Evolutionary conservation across 345 rosid genomes (phyloP), one percentile per base, ranked within the genome.

Genomic region (Gossypium mustelinum): DNA sequence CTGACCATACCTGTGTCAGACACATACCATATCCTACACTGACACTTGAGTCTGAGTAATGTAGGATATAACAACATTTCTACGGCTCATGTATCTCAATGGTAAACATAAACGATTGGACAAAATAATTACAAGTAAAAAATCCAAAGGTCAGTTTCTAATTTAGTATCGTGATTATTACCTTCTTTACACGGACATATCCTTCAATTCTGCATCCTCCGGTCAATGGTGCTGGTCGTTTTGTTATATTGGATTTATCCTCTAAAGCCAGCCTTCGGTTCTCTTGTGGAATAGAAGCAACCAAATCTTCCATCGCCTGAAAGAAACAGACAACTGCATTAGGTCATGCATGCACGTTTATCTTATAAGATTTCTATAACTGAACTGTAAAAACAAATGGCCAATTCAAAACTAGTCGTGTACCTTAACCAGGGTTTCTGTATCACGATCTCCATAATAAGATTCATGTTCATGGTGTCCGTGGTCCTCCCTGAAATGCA

Each of bases 161-260:
- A 59, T 57, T 6, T 3, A 76, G 66, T 39, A n/a, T 67, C 7
- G 4, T 24, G 14, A 24, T 61, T 80, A 52, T 52, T 13, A 90
- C 99, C 97, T 96, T 96, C 84, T 96, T 96, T 55, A 95, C 97
- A 59, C 97, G 92, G 61, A 95, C 92, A 84, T 90, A 86, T 73
- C 99, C 99, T 86, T 95, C 99, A 72, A 95, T 86, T 88, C 94
- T 89, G 58, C 99, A 95, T 76, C 99, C 99, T 68, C 98, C 98
- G 2, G 98, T 78, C 58, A 78, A 73, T 51, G 98, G 98, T 70
- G 99, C 98, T 41, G 93, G 93, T 78, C 90, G 84, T 85, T 91
- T 93, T 3, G 84, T 80, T 43, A 75, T 51, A 79, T 78, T 79
- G 62, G 87, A 74, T 80, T 86, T 86, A 80, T 88, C 82, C 69